Evolutionary conservation across 805 yeast species (phyloP), one percentile per base, ranked within the genome.

Genomic region (Starmerella cellae): DNA sequence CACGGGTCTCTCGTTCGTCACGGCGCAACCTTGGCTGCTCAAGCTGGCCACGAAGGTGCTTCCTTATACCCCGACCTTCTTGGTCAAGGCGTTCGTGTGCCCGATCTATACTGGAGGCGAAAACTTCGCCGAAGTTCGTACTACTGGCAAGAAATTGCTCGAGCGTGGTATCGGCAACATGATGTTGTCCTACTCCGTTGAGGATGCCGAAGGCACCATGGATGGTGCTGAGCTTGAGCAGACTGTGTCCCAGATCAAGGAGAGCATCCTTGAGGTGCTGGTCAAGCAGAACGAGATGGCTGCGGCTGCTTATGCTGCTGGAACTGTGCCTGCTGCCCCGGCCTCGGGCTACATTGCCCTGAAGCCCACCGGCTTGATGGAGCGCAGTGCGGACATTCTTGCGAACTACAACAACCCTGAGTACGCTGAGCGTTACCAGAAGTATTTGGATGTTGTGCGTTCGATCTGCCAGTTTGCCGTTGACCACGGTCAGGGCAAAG

Each of bases 131-230:
- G 81, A 85, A 50, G 91, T 87, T 13, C 66, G 74, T 41, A 59
- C 66, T 42, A 80, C 94, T 3, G 94, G 94, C 41, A 64, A 68
- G 42, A 66, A 74, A 45, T 68, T 87, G 51, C 67, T 74, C 42
- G 60, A 70, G 39, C 70, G 94, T 47, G 94, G 94, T 9, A 81
- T 85, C 56, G 75, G 82, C 52, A 88, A 87, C 66, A 83, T 87
- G 94, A 84, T 87, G 94, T 66, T 87, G n/a, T 79, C 93, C 1
- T 74, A 84, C 59, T 83, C 95, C 14, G 85, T 87, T 40, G 97
- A 87, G 63, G 94, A 91, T 43, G 79, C 95, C 41, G 82, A 82
- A 50, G 95, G 94, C 30, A 72, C 48, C 13, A 51, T 52, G 8
- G 40, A 45, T 19, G 47, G 47, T 18, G 71, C 44, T 70, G 73